Evolutionary conservation across 2,329 filamentous ascomycete genomes (phyloP).

Genomic region (Pseudogymnoascus sp.): DNA sequence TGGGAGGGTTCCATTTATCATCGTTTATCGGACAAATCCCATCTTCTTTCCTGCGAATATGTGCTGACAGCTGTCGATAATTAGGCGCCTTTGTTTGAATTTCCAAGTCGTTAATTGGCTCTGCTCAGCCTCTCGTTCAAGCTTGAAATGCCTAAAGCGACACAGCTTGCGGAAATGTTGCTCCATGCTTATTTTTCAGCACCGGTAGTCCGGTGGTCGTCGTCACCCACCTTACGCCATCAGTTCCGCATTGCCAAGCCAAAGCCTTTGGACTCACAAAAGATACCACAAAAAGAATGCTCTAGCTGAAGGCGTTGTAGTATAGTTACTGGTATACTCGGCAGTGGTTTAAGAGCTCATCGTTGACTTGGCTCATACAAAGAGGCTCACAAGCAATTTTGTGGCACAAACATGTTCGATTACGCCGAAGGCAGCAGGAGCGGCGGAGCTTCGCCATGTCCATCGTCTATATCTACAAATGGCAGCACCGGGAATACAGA

Average conservation of each 20-base stretch:
- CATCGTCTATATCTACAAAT: not conserved
- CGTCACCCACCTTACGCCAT: not conserved
- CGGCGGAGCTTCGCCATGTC: not conserved
- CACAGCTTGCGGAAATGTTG: not conserved
- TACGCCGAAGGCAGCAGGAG: not conserved
- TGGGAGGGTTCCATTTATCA: not conserved
- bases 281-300: not conserved
- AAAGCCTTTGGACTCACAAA: not conserved
- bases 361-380: not conserved
- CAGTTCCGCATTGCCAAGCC: not conserved
- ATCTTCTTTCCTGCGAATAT: not conserved
- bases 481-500: not conserved
- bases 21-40: too few species aligned
- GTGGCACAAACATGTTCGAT: not conserved
- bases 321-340: not conserved
- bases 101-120: not conserved
- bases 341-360: not conserved
- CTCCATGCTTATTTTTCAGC: constrained; percentile 1
- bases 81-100: not conserved
- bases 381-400: not conserved
- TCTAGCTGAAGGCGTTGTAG: not conserved
- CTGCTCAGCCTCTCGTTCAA: not conserved
- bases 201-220: not conserved
- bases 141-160: not conserved
- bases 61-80: not conserved